Conservation (phyloP, 1,139 yeast species). For the Pichia sp. region DNA sequence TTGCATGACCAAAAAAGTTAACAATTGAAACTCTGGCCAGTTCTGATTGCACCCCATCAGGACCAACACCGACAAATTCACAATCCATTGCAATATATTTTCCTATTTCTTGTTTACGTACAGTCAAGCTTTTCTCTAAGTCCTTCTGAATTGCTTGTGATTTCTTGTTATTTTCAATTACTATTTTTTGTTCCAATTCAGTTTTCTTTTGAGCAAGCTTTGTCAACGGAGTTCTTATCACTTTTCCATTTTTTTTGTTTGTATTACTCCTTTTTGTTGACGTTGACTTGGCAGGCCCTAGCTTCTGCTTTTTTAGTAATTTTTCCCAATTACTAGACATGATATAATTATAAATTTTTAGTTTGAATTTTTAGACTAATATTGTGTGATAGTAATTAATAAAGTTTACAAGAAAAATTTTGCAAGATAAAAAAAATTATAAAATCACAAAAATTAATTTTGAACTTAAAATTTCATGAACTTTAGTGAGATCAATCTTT, state of each 20-base stretch:
- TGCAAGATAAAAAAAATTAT: too few relatives aligned
- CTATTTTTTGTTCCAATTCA: neutral
- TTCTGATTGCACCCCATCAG: conserved; percentile 59
- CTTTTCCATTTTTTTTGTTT: conserved; percentile 1
- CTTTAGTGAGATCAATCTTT: too few relatives aligned
- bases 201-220: conserved; percentile 4
- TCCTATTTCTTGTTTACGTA: conserved; percentile 41
- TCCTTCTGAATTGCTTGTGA: conserved; percentile 7
- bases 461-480: too few relatives aligned
- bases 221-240: conserved; percentile 16
- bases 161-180: neutral
- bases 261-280: conserved; percentile 15
- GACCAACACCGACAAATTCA: conserved; percentile 90
- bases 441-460: too few relatives aligned
- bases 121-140: neutral
- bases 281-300: conserved; percentile 3
- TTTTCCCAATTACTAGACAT: conserved; percentile 11
- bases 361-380: neutral
- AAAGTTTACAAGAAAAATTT: too few relatives aligned
- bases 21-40: conserved; percentile 85
- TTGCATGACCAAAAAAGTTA: conserved; percentile 66
- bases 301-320: conserved; percentile 15
- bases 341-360: neutral
- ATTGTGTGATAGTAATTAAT: too few relatives aligned
- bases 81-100: conserved; percentile 81